Conservation (phyloP, 2,329 filamentous ascomycete genomes). For the Penicillium sp. region DNA sequence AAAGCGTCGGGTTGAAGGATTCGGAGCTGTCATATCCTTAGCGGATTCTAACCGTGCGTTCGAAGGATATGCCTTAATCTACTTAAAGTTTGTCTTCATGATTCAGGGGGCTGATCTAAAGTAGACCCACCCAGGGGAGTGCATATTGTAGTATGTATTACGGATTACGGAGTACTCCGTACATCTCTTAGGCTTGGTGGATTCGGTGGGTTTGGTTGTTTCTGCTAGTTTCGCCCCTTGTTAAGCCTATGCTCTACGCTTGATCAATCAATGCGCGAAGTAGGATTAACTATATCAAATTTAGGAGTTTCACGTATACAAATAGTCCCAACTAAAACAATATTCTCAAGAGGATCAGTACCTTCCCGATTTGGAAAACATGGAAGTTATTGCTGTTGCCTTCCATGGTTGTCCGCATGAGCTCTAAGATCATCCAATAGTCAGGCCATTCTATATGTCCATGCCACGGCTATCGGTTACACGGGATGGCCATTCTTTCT, state of each 20-base stretch:
- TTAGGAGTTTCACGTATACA: not conserved
- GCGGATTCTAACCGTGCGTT: not conserved
- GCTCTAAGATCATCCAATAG: not conserved
- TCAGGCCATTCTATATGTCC: not conserved
- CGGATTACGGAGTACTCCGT: no score
- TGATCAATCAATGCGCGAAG: not conserved
- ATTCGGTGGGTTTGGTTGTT: not conserved
- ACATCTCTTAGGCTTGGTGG: not conserved
- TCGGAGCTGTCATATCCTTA: not conserved
- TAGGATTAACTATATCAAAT: not conserved
- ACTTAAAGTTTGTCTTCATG: slow-evolving; percentile 1
- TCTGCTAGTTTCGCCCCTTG: not conserved
- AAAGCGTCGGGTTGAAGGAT: slow-evolving; percentile 1
- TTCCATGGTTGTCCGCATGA: not conserved
- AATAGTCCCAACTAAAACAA: not conserved
- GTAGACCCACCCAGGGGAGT: not conserved
- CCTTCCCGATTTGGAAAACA: not conserved
- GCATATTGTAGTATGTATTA: not conserved
- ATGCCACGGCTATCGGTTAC: not conserved
- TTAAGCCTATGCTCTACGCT: not conserved
- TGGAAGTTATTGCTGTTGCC: not conserved
- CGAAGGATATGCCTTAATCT: not conserved
- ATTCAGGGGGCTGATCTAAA: not conserved
- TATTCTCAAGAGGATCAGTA: not conserved
- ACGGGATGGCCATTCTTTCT: not conserved